A percentile compares a stretch with the other conserved stretches of the same genome.
phyloP scores from a whole-genome alignment of 371 early-diverging fungal species.

The Mortierella sp. region DNA sequence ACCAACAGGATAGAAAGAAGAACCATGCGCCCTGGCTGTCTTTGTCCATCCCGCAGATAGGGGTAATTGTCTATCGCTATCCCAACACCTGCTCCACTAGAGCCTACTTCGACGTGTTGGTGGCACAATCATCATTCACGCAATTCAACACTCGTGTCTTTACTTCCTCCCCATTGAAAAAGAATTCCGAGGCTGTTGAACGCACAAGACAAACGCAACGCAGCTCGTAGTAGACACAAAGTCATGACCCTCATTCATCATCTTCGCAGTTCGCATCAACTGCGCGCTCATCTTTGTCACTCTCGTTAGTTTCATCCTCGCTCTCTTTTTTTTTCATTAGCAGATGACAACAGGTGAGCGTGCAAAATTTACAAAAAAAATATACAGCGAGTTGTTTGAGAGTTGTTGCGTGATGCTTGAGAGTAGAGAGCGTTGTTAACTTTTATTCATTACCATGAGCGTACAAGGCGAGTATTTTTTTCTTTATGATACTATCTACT shows the following conservation, averaged over 20 bases:
- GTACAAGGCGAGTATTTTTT: not conserved
- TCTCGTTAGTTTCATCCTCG: not conserved
- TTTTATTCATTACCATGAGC: not conserved
- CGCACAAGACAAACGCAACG: not conserved
- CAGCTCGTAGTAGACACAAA: not conserved
- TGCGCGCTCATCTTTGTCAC: not conserved
- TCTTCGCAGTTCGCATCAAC: conserved; percentile 6
- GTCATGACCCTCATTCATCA: not conserved
- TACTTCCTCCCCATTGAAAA: not conserved
- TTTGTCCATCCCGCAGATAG: not conserved
- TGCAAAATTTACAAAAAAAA: not conserved
- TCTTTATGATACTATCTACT: no score
- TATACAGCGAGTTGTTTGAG: no score
- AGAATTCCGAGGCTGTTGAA: not conserved
- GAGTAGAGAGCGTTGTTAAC: not conserved
- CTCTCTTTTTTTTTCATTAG: not conserved
- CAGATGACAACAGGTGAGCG: conserved; percentile 4
- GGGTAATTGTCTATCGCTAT: no score
- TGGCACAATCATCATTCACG: not conserved
- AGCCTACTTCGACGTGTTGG: not conserved
- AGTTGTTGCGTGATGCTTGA: not conserved
- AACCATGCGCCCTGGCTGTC: not conserved
- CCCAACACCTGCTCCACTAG: not conserved
- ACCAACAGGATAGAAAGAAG: not conserved
- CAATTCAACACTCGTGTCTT: not conserved